Evolutionary conservation across 2,329 filamentous ascomycete genomes (phyloP), one percentile per base, ranked within the genome.

Genomic region (Cladosporium sp.): DNA sequence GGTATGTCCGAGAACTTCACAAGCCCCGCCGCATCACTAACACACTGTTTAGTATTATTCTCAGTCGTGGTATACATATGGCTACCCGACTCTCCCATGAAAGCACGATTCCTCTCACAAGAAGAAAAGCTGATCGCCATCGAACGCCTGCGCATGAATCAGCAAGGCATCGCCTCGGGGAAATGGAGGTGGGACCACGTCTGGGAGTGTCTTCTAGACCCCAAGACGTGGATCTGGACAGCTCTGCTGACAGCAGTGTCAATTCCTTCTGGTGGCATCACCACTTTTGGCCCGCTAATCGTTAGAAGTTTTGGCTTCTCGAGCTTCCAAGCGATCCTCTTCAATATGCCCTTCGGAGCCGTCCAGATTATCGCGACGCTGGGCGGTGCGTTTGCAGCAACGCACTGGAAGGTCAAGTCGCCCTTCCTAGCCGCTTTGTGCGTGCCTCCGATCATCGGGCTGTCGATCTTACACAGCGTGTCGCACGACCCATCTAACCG

Each of bases 81-180:
- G 60, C 87, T 90, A 81, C 88, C 88, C 0, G 88, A 90, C 69
- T 88, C 86, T 0, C 88, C 88, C 0, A 83, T 88, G 71, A 81
- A 85, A 25, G 82, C 86, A 1, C 85, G 82, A 23, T 89, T 88
- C 58, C 78, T 89, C 1, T 79, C 76, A 0, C 80, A 83, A 4
- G 78, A 84, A 16, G 86, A 89, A 54, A 87, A 85, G 64, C 70
- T 86, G 0, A 76, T 88, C 11, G 86, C 86, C 0, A 81, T 88
- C 13, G 86, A 89, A 70, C 79, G 86, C 7, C 69, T 81, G 21
- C 70, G 77, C 3, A 77, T 76, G 75, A 80, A 81, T 63, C 77
- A 79, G 66, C 78, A 76, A 72, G 79, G 78, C 57, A 76, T 80
- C n/a, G 75, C 75, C 8, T 78, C 76, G 14, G 71, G 76, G 30